Base-by-base conservation (phyloP, 2,329 filamentous ascomycete genomes). In the Pseudogymnoascus sp. region DNA sequence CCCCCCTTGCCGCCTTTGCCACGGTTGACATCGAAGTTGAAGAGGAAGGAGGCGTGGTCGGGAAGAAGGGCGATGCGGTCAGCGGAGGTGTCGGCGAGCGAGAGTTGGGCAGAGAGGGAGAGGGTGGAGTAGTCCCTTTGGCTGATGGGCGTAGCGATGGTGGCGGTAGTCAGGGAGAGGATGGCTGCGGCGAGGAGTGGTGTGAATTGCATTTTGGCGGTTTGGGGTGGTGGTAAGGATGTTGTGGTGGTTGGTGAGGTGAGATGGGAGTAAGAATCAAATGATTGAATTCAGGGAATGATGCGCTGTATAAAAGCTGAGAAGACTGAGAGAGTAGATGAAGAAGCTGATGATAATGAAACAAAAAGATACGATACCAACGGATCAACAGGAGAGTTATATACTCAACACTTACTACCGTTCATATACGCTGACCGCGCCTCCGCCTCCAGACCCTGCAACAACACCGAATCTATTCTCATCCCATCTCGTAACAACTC, bases 1-100 rank as follows among this genome's bases (percentile, higher is more conserved):
- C 81, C 81, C 40, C 80, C 81, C 50, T 74, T 71, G 64, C 78
- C 76, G 12, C 64, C 67, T 67, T 74, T 68, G 72, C 73, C 65
- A n/a, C 59, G 62, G 63, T 71, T 70, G 62, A 68, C 67, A 68
- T 74, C 75, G 73, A 82, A 82, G 71, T 80, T 75, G 72, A 80
- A 82, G 70, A 80, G 70, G 70, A 82, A 81, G 65, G 81, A 73
- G 3, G 72, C 63, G 66, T 81, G 72, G 10, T 77, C 70, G 14
- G 75, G 73, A 16, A 81, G 75, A 59, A 80, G 76, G 25, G 69
- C 68, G 68, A 74, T 75, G 62, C 77, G 77, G 62, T 81, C 78
- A 35, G 67, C 76, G 23, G 76, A 77, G 60, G 76, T 78, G 56
- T 70, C 69, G n/a, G 69, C 67, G 40, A 71, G 65, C 62, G 67